Evolutionary conservation across 305 asterid genomes (phyloP).

Genomic region (Fraxinus nigra): DNA sequence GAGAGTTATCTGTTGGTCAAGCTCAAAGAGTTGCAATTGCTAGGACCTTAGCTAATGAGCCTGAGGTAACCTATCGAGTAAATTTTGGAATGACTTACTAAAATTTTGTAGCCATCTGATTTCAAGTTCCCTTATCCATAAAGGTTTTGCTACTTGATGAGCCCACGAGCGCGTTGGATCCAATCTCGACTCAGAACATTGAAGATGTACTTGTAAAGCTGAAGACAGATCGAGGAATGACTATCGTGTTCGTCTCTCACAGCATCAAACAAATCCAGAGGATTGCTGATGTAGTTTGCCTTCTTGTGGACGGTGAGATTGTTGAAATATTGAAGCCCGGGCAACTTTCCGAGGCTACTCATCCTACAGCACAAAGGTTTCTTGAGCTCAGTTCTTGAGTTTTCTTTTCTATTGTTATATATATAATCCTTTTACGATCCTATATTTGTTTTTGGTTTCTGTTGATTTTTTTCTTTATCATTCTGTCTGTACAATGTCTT

Average conservation of each 20-base stretch:
- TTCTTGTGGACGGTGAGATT: conserved; percentile 70
- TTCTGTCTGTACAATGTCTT: not conserved
- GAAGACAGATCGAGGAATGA: conserved; percentile 64
- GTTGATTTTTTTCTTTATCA: not conserved
- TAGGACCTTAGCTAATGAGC: conserved; percentile 69
- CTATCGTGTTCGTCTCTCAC: conserved; percentile 73
- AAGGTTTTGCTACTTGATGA: conserved; percentile 87
- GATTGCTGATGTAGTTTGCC: conserved; percentile 80
- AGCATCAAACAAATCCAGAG: conserved; percentile 91
- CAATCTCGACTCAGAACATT: conserved; percentile 84
- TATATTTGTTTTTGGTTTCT: not conserved
- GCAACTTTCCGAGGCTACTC: conserved; percentile 67
- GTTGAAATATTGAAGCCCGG: conserved; percentile 68
- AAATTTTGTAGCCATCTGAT: not conserved
- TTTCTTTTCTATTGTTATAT: conserved; percentile 16
- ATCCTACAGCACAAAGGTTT: conserved; percentile 76
- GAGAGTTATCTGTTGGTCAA: conserved; percentile 57
- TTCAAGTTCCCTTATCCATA: not conserved
- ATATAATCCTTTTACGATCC: not conserved
- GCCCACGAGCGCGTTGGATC: conserved; percentile 95
- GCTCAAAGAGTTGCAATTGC: conserved; percentile 83
- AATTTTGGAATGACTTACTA: not conserved
- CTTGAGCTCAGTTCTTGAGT: conserved; percentile 60
- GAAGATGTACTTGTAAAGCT: conserved; percentile 75
- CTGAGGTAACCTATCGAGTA: conserved; percentile 39